These are phyloP conservation scores for Leucosporidium creatinivorum DNA, from an alignment of 768 basidiomycete species.

Conservation along the genomic window DNA sequence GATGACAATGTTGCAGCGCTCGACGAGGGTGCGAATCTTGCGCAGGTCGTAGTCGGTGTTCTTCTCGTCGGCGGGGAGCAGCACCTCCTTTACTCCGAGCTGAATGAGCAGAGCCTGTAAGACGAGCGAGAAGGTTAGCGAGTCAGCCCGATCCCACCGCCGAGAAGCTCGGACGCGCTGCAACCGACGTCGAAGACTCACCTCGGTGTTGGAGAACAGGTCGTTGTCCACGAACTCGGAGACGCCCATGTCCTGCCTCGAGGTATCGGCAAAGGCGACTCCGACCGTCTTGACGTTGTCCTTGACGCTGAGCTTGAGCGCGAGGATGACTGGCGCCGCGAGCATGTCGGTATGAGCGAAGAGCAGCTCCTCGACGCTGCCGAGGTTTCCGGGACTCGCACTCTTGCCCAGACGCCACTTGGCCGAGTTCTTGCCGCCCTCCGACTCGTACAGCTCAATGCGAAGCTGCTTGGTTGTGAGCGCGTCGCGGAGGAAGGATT, in stretches of 20 bases:
- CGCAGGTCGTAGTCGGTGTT: conserved; percentile 64
- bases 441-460: conserved; percentile 78
- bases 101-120: conserved; percentile 85
- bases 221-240: conserved; percentile 92
- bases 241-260: conserved; percentile 72
- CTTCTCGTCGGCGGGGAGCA: conserved; percentile 52
- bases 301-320: conserved; percentile 64
- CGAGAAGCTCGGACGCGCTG: no score
- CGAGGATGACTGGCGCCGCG: conserved; percentile 79
- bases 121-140: not conserved
- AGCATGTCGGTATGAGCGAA: conserved; percentile 73
- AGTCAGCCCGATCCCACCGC: not conserved
- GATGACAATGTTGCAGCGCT: conserved; percentile 80
- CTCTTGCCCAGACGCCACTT: conserved; percentile 76
- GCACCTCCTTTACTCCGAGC: conserved; percentile 91
- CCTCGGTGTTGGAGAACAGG: conserved; percentile 90
- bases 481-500: conserved; percentile 75
- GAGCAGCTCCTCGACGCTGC: conserved; percentile 67
- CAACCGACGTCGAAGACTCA: conserved; percentile 37
- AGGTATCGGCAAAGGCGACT: conserved; percentile 85
- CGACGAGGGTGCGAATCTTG: conserved; percentile 67
- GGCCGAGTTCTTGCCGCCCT: conserved; percentile 62
- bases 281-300: conserved; percentile 65
- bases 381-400: conserved; percentile 70
- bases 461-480: conserved; percentile 81